Evolutionary conservation across 75 land plant species (phyloP).

Genomic region (Pinus albicaulis): DNA sequence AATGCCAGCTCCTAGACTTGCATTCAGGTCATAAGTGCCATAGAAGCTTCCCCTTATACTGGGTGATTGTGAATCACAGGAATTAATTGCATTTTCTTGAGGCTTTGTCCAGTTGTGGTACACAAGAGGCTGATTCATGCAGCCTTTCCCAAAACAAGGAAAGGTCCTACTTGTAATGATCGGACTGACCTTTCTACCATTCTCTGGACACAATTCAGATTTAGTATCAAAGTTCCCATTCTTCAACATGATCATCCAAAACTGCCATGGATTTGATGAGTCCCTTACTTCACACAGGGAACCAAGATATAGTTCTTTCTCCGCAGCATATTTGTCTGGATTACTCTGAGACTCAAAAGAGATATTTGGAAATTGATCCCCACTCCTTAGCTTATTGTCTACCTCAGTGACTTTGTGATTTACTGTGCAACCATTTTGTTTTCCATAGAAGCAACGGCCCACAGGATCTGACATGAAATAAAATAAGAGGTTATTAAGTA

Average conservation of each 20-base stretch:
- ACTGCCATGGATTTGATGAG: slow-evolving; percentile 67
- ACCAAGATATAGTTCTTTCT: slow-evolving; percentile 81
- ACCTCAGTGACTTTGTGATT: background rate
- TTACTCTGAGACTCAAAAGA: background rate
- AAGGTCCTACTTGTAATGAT: slow-evolving; percentile 26
- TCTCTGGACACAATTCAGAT: slow-evolving; percentile 37
- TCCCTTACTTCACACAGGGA: slow-evolving; percentile 47
- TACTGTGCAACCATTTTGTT: too few species aligned
- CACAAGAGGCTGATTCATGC: slow-evolving; percentile 86
- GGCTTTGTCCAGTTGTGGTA: slow-evolving; percentile 37
- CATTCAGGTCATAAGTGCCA: slow-evolving; percentile 81
- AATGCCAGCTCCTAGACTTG: slow-evolving; percentile 9
- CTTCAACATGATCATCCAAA: slow-evolving; percentile 65
- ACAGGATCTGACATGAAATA: too few species aligned
- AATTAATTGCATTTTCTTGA: background rate
- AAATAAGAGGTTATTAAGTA: too few species aligned
- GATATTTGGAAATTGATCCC: background rate
- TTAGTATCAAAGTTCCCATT: slow-evolving; percentile 42
- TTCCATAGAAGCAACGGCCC: too few species aligned
- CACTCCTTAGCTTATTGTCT: background rate
- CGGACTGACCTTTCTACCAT: slow-evolving; percentile 34
- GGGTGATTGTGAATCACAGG: too few species aligned
- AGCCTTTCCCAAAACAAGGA: slow-evolving; percentile 76
- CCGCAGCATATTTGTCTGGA: slow-evolving; percentile 65
- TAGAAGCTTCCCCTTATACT: slow-evolving; percentile 59